Evolutionary conservation across 2,329 filamentous ascomycete species (phyloP).

Genomic region (Botrytis aclada): DNA sequence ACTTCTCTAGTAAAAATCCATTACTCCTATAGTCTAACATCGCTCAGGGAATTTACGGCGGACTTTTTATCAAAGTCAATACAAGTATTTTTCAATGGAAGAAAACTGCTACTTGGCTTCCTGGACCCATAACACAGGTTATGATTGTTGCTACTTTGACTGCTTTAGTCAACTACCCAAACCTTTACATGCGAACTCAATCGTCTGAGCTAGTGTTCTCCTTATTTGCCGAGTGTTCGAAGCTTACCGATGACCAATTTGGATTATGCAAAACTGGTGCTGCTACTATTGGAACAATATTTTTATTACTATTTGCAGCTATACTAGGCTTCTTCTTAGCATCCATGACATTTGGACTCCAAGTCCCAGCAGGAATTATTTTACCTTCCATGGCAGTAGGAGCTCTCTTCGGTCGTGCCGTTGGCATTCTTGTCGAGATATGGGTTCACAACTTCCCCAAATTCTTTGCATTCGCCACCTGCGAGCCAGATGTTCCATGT

Average conservation of each 20-base stretch:
- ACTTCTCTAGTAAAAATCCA: constrained; percentile 5
- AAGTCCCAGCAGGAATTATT: constrained; percentile 93
- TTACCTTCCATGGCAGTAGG: constrained; percentile 95
- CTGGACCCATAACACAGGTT: constrained; percentile 76
- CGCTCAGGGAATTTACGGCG: constrained; percentile 80
- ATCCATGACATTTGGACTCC: constrained; percentile 85
- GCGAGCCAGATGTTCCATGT: constrained; percentile 68
- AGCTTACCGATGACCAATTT: constrained; percentile 78
- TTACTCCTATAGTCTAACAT: constrained; percentile 22
- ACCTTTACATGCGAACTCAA: constrained; percentile 93
- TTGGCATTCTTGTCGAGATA: constrained; percentile 86
- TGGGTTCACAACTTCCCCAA: constrained; percentile 61
- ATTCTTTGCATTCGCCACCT: constrained; percentile 17
- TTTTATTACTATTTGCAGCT: constrained; percentile 78
- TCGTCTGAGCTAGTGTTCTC: constrained; percentile 86
- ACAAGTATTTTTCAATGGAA: constrained; percentile 83
- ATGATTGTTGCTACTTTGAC: constrained; percentile 75
- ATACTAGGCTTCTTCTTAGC: constrained; percentile 82
- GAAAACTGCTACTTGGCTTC: constrained; percentile 60
- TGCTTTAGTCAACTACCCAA: constrained; percentile 89
- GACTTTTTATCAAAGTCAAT: constrained; percentile 91
- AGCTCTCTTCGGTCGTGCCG: constrained; percentile 80
- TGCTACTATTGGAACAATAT: constrained; percentile 76
- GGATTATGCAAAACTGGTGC: constrained; percentile 86
- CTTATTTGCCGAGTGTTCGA: constrained; percentile 86